Conservation (phyloP, 768 basidiomycete genomes). For the Leccinum disarticulatum region DNA sequence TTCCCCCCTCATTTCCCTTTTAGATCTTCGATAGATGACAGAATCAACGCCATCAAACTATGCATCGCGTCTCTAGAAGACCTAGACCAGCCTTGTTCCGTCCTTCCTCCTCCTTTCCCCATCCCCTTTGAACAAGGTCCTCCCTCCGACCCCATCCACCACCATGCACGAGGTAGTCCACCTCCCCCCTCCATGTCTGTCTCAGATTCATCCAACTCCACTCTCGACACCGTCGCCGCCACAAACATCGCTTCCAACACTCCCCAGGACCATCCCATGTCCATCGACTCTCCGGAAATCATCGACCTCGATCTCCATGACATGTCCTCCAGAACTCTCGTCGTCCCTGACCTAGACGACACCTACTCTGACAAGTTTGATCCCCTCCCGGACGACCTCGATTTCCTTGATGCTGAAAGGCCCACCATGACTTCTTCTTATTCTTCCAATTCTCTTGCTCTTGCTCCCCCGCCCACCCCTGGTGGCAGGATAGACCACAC, state of each 20-base stretch:
- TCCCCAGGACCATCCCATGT: slow-evolving; percentile 4
- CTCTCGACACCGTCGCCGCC: slow-evolving; percentile 4
- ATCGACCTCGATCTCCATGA: slow-evolving; percentile 25
- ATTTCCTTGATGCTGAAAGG: slow-evolving; percentile 15
- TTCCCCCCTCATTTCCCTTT: neutral
- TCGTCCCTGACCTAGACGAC: slow-evolving; percentile 42
- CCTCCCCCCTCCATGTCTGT: slow-evolving; percentile 17
- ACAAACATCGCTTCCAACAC: neutral
- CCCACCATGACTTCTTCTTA: slow-evolving; percentile 10
- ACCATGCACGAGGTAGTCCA: slow-evolving; percentile 4
- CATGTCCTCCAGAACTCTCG: slow-evolving; percentile 16
- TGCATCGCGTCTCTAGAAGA: slow-evolving; percentile 27
- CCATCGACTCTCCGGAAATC: slow-evolving; percentile 13
- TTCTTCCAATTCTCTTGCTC: slow-evolving; percentile 1
- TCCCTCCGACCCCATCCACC: neutral
- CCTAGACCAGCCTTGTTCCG: neutral
- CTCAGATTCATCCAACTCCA: slow-evolving; percentile 18
- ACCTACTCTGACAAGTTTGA: slow-evolving; percentile 48
- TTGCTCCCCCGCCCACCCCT: neutral
- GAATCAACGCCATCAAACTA: slow-evolving; percentile 40
- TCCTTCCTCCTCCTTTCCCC: slow-evolving; percentile 1
- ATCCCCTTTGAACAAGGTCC: slow-evolving; percentile 2
- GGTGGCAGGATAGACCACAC: slow-evolving; percentile 31
- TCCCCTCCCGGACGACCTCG: slow-evolving; percentile 25
- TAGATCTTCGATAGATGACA: slow-evolving; percentile 38